Evolutionary conservation across 805 yeast species (phyloP).

Genomic region (Candida chauliodis): DNA sequence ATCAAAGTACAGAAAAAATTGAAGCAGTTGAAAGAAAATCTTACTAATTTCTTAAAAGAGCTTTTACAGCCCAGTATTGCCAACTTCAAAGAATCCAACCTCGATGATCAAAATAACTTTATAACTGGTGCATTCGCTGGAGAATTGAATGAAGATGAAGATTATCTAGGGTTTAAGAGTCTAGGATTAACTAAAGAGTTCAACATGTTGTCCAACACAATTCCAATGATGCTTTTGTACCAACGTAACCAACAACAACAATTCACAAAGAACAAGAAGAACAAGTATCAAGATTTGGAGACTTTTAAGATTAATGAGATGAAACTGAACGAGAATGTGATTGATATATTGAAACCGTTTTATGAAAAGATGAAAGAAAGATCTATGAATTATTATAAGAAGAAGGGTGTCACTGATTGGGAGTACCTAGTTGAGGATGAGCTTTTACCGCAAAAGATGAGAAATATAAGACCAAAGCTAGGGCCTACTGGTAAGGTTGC

Average conservation of each 20-base stretch:
- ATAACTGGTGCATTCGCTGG: conserved; percentile 91
- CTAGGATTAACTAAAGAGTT: conserved; percentile 91
- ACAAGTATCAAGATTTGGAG: conserved; percentile 62
- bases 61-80: conserved; percentile 76
- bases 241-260: conserved; percentile 65
- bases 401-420: conserved; percentile 32
- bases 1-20: conserved; percentile 67
- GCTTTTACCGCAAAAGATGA: conserved; percentile 73
- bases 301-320: conserved; percentile 51
- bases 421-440: conserved; percentile 70
- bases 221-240: conserved; percentile 86
- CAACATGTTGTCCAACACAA: conserved; percentile 75
- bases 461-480: conserved; percentile 70
- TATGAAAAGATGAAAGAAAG: conserved; percentile 37
- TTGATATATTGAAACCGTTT: conserved; percentile 58
- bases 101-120: conserved; percentile 87
- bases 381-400: conserved; percentile 42
- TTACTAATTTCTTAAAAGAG: conserved; percentile 72
- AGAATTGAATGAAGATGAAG: conserved; percentile 96
- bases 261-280: conserved; percentile 43
- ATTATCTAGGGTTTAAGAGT: conserved; percentile 95
- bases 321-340: conserved; percentile 46
- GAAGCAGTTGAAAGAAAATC: conserved; percentile 60
- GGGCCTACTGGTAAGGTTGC: conserved; percentile 90
- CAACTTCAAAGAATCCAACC: conserved; percentile 71